Percentiles rank a stretch among this genome's conserved stretches.
phyloP scores from a whole-genome alignment of 139 green algal species.

The Picochlorum sp. region DNA sequence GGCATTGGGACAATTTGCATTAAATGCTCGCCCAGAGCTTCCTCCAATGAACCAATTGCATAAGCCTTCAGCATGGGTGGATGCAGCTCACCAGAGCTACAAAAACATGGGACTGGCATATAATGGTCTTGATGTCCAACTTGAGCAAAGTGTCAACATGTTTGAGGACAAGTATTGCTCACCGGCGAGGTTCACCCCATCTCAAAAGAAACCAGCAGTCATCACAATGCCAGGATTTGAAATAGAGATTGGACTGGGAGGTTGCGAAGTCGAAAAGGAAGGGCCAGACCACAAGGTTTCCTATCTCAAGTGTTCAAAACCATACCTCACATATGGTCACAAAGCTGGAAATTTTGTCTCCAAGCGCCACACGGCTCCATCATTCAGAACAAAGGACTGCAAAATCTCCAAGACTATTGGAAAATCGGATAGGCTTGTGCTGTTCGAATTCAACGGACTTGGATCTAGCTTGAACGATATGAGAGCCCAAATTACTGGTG shows the following conservation, averaged over 20 bases:
- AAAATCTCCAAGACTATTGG: slow-evolving; percentile 26
- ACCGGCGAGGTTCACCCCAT: neutral
- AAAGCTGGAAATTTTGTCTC: slow-evolving; percentile 11
- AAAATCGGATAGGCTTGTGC: slow-evolving; percentile 17
- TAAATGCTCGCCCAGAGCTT: neutral
- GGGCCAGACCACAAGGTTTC: neutral
- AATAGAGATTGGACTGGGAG: slow-evolving; percentile 16
- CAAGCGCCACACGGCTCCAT: slow-evolving; percentile 13
- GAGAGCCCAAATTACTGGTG: neutral
- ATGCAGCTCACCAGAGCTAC: neutral
- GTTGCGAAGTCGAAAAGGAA: slow-evolving; percentile 17
- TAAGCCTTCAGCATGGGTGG: slow-evolving; percentile 2
- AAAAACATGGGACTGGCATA: slow-evolving; percentile 1
- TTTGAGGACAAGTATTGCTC: slow-evolving; percentile 7
- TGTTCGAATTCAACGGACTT: slow-evolving; percentile 28
- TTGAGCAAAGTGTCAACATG: neutral
- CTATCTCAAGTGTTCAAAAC: slow-evolving; percentile 13
- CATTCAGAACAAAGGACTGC: slow-evolving; percentile 20
- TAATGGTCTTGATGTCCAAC: neutral
- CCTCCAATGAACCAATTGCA: slow-evolving; percentile 1
- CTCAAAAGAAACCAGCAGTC: neutral
- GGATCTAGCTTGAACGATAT: slow-evolving; percentile 10
- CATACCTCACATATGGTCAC: slow-evolving; percentile 12
- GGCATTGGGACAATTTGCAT: slow-evolving; percentile 3
- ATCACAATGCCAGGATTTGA: slow-evolving; percentile 9